Evolutionary conservation across 1,284 basidiomycete species (phyloP), one percentile per base, ranked within the genome.

Genomic region (Ustilago xerochloae): DNA sequence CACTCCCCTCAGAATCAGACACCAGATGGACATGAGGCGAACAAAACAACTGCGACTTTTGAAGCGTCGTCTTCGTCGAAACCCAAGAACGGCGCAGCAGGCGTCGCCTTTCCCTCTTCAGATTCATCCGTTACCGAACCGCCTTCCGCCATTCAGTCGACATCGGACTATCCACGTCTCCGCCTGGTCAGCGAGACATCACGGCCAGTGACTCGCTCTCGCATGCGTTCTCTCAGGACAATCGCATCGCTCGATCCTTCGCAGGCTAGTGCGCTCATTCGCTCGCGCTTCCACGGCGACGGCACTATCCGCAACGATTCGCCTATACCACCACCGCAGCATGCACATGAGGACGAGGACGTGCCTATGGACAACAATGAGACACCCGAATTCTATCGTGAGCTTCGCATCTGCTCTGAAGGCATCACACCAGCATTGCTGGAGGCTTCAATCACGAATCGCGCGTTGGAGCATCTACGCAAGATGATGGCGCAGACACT

Each of bases 401-500:
- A 73, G 52, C 56, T 67, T 18, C 64, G 70, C 16, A 73, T 73
- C 57, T 67, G 70, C 49, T 51, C 70, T 1, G 56, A 73, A 39
- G 70, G 64, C 35, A 70, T 75, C 50, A 75, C 72, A 18, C 72
- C 72, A 16, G 72, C 59, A 6, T 61, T 75, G 3, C 38, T 75
- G 35, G 67, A 69, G 18, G 63, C 67, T 3, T 75, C 72, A n/a
- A 70, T 75, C 63, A 70, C 66, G 8, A 41, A 66, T 20, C 59
- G 49, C 20, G 72, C 72, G 1, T 38, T 75, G 33, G 66, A 70
- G 16, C 77, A 82, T 59, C 74, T 84, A 20, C 62, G 65, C 22
- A 73, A 61, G 53, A 79, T 84, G 71, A 73, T 80, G 59, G 71
- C 74, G 32, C 82, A 84, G 67, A 75, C 73, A 9, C 72, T 83